Percentiles rank a stretch among this genome's conserved stretches.
Conservation (phyloP, 164 flowering plant species). For the Dillenia suffruticosa region DNA sequence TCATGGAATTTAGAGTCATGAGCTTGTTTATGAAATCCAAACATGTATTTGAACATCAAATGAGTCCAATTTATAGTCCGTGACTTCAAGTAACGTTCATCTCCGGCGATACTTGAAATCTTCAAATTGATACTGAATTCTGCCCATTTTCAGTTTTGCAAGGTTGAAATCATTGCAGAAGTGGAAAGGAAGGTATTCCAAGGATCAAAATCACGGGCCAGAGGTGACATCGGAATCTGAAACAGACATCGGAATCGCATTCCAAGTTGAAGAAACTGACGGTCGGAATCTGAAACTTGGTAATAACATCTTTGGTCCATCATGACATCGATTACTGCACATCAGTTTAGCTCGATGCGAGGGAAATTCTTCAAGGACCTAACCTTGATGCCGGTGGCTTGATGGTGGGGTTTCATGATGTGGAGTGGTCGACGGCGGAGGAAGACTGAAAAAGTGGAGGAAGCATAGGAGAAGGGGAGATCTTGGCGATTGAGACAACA, state of each 20-base stretch:
- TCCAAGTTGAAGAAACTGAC: constrained; percentile 21
- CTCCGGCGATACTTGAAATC: too few species aligned
- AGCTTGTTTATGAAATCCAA: too few species aligned
- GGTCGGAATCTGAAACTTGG: constrained; percentile 24
- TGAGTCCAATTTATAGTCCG: too few species aligned
- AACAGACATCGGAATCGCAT: too few species aligned
- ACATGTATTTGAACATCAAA: too few species aligned
- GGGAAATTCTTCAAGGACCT: constrained; percentile 22
- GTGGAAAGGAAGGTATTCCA: constrained; percentile 17
- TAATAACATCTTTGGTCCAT: constrained; percentile 31
- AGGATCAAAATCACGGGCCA: constrained; percentile 48
- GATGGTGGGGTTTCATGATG: constrained; percentile 5
- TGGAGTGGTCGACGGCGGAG: background rate
- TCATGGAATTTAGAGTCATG: too few species aligned
- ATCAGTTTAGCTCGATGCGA: constrained; percentile 16
- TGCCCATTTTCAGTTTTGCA: too few species aligned
- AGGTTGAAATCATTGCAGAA: too few species aligned
- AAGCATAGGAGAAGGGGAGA: constrained; percentile 13
- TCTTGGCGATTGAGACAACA: constrained; percentile 16
- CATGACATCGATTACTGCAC: constrained; percentile 47
- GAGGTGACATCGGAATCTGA: constrained; percentile 26
- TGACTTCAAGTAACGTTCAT: too few species aligned
- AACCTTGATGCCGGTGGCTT: constrained; percentile 6
- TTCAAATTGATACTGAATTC: too few species aligned
- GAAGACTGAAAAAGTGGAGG: constrained; percentile 10